Conservation (phyloP, 2,329 filamentous ascomycete species). For the Cladophialophora bantiana region DNA sequence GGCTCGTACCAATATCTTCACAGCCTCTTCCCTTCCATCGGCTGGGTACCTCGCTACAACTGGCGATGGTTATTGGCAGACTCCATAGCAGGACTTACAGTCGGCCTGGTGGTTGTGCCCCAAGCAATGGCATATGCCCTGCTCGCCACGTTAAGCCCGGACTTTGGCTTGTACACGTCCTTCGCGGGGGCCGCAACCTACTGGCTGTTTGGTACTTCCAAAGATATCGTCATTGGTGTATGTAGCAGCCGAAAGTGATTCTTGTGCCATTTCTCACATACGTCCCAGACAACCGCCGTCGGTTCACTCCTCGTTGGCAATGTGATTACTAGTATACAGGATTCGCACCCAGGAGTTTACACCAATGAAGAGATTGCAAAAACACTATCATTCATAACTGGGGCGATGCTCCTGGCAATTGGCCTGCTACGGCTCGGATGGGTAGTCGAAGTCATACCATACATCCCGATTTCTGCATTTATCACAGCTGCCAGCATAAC, state of each 20-base stretch:
- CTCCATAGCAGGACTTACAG: slow-evolving; percentile 64
- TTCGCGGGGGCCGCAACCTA: slow-evolving; percentile 94
- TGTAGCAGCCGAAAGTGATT: not conserved
- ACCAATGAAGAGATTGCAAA: slow-evolving; percentile 70
- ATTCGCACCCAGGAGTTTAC: slow-evolving; percentile 60
- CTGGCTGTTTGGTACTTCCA: slow-evolving; percentile 97
- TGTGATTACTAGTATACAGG: slow-evolving; percentile 70
- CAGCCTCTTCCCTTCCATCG: slow-evolving; percentile 57
- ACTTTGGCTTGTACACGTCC: slow-evolving; percentile 90
- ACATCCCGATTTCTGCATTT: slow-evolving; percentile 88
- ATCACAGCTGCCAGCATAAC: slow-evolving; percentile 94
- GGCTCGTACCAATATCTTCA: slow-evolving; percentile 26
- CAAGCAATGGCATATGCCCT: slow-evolving; percentile 94
- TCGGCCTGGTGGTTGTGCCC: slow-evolving; percentile 82
- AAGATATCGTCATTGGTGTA: slow-evolving; percentile 93
- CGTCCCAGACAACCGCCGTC: slow-evolving; percentile 74
- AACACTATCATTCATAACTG: slow-evolving; percentile 76
- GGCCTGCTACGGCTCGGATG: slow-evolving; percentile 82
- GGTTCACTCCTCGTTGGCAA: slow-evolving; percentile 89
- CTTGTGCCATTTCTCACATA: not conserved
- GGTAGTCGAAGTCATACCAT: slow-evolving; percentile 90
- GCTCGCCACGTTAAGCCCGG: slow-evolving; percentile 74
- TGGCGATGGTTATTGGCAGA: slow-evolving; percentile 58
- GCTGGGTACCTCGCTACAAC: slow-evolving; percentile 62
- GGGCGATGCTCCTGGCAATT: slow-evolving; percentile 76